Percentiles rank a stretch among this genome's conserved stretches.
phyloP scores from a whole-genome alignment of 2,329 filamentous ascomycete genomes.

The Tolypocladium cylindrosporum region DNA sequence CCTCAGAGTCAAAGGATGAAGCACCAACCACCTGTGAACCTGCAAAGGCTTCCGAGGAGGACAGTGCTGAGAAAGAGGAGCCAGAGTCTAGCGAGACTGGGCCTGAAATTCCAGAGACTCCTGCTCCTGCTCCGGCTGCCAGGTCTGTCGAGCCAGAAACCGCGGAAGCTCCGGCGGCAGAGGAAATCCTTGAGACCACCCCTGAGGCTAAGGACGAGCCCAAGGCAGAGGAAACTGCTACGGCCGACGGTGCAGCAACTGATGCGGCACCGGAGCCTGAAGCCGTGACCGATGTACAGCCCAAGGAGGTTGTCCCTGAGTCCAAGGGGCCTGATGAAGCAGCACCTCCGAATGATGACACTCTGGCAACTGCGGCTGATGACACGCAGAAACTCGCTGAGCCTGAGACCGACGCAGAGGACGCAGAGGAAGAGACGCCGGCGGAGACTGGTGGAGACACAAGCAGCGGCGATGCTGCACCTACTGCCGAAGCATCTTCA shows the following conservation, averaged over 20 bases:
- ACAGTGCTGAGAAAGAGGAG: not conserved
- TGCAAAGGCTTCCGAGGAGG: not conserved
- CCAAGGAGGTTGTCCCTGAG: not conserved
- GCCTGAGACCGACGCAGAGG: not conserved
- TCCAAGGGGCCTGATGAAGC: not conserved
- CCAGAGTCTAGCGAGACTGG: not conserved
- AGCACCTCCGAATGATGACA: not conserved
- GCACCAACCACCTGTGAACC: not conserved
- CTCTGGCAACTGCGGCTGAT: not conserved
- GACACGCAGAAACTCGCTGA: not conserved
- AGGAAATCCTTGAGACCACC: not conserved
- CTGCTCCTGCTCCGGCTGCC: not conserved
- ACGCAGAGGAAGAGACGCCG: not conserved
- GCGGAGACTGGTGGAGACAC: conserved; percentile 3
- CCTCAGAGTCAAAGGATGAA: not conserved
- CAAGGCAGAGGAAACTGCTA: not conserved
- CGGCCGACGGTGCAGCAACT: not conserved
- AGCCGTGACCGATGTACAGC: not conserved
- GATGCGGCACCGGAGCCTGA: not conserved
- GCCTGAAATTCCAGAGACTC: not conserved
- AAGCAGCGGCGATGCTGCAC: not conserved
- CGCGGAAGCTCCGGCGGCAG: not conserved
- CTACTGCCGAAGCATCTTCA: conserved; percentile 10
- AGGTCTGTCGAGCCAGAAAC: not conserved
- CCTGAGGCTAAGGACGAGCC: not conserved